Conservation (phyloP, 306 rosid genomes). For the Cicer arietinum region DNA sequence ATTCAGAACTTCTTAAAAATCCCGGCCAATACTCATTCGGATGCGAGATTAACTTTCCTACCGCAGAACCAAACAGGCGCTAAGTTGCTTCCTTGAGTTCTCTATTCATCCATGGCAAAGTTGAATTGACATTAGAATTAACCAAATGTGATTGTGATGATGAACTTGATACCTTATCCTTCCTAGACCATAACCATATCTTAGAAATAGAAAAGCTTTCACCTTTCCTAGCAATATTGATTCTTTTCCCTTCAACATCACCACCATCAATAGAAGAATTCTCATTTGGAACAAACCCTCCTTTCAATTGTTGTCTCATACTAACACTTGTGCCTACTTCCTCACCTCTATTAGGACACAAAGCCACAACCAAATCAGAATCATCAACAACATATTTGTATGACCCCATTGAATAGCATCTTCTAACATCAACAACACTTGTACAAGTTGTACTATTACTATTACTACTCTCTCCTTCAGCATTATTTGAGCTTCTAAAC, state of each 20-base stretch:
- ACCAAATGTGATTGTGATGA: slow-evolving; percentile 53
- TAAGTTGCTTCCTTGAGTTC: slow-evolving; percentile 47
- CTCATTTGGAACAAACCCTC: slow-evolving; percentile 56
- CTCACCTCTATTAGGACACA: slow-evolving; percentile 56
- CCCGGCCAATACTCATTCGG: too few relatives aligned
- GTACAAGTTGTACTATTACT: slow-evolving; percentile 26
- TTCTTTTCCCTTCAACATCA: slow-evolving; percentile 67
- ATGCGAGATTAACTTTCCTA: too few relatives aligned
- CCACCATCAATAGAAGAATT: slow-evolving; percentile 62
- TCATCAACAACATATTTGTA: slow-evolving; percentile 85
- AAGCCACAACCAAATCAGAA: slow-evolving; percentile 81
- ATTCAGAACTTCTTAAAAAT: too few relatives aligned
- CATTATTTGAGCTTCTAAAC: slow-evolving; percentile 67
- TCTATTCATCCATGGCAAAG: slow-evolving; percentile 65
- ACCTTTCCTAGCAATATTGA: slow-evolving; percentile 74
- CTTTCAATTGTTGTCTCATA: slow-evolving; percentile 65
- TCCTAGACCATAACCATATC: slow-evolving; percentile 93
- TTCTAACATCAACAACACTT: slow-evolving; percentile 73
- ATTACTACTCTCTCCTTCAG: slow-evolving; percentile 67
- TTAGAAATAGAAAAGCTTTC: slow-evolving; percentile 93
- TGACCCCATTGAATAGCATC: slow-evolving; percentile 96
- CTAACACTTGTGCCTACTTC: slow-evolving; percentile 44
- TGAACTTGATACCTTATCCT: slow-evolving; percentile 67
- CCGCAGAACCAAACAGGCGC: background rate
- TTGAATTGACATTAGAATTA: slow-evolving; percentile 51